Percentiles rank a stretch among this genome's conserved stretches.
phyloP scores from a whole-genome alignment of 1,284 basidiomycete genomes.

The Pyrrhoderma noxium region DNA sequence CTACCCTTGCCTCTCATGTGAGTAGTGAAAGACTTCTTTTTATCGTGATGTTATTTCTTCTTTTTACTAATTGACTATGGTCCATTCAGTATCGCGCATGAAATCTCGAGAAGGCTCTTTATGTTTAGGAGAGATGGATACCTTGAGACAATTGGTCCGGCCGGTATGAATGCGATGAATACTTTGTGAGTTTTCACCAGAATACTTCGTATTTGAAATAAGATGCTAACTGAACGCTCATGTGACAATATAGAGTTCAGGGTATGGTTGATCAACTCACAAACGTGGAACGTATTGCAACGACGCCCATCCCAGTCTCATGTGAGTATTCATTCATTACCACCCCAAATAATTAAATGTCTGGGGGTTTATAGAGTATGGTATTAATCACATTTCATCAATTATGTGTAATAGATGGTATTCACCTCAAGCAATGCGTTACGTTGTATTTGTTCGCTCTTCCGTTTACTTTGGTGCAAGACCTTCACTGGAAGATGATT shows the following conservation, averaged over 20 bases:
- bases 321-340: slow-evolving; percentile 42
- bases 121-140: slow-evolving; percentile 71
- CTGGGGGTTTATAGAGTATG: background rate
- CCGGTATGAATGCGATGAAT: slow-evolving; percentile 72
- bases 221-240: too few species aligned
- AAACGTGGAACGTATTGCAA: slow-evolving; percentile 79
- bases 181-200: slow-evolving; percentile 37
- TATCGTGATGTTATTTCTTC: slow-evolving; percentile 19
- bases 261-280: slow-evolving; percentile 79
- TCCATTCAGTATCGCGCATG: slow-evolving; percentile 66
- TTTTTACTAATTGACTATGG: background rate
- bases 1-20: slow-evolving; percentile 72
- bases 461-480: slow-evolving; percentile 74
- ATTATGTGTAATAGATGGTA: slow-evolving; percentile 44
- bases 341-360: background rate
- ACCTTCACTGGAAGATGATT: slow-evolving; percentile 74
- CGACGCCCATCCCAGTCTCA: slow-evolving; percentile 72
- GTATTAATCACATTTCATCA: too few species aligned
- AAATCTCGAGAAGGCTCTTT: slow-evolving; percentile 63
- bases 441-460: slow-evolving; percentile 81
- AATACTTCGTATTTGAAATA: background rate
- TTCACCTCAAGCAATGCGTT: slow-evolving; percentile 92
- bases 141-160: slow-evolving; percentile 79
- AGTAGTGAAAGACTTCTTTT: slow-evolving; percentile 22
- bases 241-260: slow-evolving; percentile 45